Evolutionary conservation across 768 basidiomycete genomes (phyloP).

Genomic region (Nevesoporus exiguus): DNA sequence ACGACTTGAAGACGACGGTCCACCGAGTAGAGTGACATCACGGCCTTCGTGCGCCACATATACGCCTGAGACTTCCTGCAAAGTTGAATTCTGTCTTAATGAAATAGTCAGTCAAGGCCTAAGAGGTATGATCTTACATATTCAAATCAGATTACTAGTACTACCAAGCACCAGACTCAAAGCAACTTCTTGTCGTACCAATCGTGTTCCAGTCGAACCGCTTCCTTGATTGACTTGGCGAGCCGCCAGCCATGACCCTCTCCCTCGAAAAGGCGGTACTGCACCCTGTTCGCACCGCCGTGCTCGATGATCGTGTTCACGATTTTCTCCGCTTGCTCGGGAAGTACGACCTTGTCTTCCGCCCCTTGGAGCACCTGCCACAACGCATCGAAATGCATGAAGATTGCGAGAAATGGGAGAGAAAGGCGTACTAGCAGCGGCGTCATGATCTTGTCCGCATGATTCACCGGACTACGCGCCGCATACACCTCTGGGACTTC

Average conservation of each 20-base stretch:
- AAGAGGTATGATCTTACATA: too few relatives aligned
- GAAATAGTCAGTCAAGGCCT: too few relatives aligned
- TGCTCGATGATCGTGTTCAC: slow-evolving; percentile 24
- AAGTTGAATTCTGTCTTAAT: too few relatives aligned
- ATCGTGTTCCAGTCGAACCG: slow-evolving; percentile 32
- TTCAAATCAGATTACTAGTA: too few relatives aligned
- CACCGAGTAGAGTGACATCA: too few relatives aligned
- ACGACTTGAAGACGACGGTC: too few relatives aligned
- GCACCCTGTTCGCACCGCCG: slow-evolving; percentile 26
- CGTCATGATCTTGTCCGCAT: slow-evolving; percentile 57
- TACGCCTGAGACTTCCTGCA: too few relatives aligned
- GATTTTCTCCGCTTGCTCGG: slow-evolving; percentile 49
- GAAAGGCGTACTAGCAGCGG: slow-evolving; percentile 55
- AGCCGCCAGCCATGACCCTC: slow-evolving; percentile 44
- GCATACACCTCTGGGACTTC: slow-evolving; percentile 57
- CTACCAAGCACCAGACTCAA: neutral
- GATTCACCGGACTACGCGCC: slow-evolving; percentile 59
- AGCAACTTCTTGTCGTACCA: slow-evolving; percentile 33
- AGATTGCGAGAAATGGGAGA: too few relatives aligned
- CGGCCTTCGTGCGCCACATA: too few relatives aligned
- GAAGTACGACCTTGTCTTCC: slow-evolving; percentile 62
- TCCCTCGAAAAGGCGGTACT: slow-evolving; percentile 41
- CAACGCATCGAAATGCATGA: neutral
- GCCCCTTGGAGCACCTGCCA: slow-evolving; percentile 66
- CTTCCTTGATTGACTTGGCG: slow-evolving; percentile 34